Percentiles rank a stretch among this genome's conserved stretches.
Evolutionary conservation across 495 filamentous ascomycete genomes (phyloP).

Genomic region (Aspergillus leporis): DNA sequence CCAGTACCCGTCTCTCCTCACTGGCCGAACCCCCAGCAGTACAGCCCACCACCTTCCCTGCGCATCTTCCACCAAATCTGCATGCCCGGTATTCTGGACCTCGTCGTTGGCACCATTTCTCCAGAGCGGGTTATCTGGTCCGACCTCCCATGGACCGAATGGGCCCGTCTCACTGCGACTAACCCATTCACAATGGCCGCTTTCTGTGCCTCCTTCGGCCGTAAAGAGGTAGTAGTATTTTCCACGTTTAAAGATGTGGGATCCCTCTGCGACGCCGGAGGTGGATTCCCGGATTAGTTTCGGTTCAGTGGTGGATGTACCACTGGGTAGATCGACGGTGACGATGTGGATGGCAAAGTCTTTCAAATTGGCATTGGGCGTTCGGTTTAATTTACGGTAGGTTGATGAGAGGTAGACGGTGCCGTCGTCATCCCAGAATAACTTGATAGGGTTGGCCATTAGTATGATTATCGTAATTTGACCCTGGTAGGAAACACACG

Average conservation of each 20-base stretch:
- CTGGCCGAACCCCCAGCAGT: conserved; percentile 45
- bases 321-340: conserved; percentile 39
- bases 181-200: conserved; percentile 53
- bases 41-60: conserved; percentile 48
- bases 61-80: conserved; percentile 46
- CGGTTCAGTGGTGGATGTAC: conserved; percentile 34
- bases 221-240: conserved; percentile 69
- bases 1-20: conserved; percentile 25
- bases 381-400: conserved; percentile 34
- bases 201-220: conserved; percentile 64
- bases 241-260: conserved; percentile 64
- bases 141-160: conserved; percentile 57
- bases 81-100: conserved; percentile 44
- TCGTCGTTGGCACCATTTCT: conserved; percentile 37
- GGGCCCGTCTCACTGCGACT: conserved; percentile 39
- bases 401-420: conserved; percentile 41
- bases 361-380: conserved; percentile 26
- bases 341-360: conserved; percentile 45
- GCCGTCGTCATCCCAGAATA: conserved; percentile 45
- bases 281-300: conserved; percentile 56
- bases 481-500: conserved; percentile 22
- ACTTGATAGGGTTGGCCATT: conserved; percentile 20
- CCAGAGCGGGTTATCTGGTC: conserved; percentile 39
- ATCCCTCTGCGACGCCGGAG: conserved; percentile 59
- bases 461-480: background rate